These are phyloP conservation scores for Albizia julibrissin DNA, from an alignment of 306 rosid genomes.

Conservation along the genomic window DNA sequence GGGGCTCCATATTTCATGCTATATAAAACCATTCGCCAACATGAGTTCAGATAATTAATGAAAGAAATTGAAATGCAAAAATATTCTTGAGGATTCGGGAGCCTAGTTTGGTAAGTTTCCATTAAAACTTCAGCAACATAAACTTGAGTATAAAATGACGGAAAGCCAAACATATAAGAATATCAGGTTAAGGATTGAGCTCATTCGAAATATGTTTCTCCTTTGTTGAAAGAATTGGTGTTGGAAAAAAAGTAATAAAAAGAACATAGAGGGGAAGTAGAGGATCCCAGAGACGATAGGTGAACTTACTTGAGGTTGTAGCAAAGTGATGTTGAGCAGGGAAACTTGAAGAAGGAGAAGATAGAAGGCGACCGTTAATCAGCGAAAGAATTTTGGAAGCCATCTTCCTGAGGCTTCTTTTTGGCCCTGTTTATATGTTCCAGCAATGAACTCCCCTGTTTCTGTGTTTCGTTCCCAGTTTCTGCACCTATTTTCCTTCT, in stretches of 20 bases:
- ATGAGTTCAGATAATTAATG: not conserved
- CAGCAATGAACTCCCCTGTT: too few species aligned
- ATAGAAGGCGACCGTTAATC: conserved; percentile 26
- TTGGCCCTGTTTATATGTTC: not conserved
- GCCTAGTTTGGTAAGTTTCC: not conserved
- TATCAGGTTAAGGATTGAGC: conserved; percentile 1
- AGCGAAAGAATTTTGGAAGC: conserved; percentile 44
- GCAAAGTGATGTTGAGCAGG: conserved; percentile 23
- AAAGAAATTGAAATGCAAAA: not conserved
- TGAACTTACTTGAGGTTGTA: conserved; percentile 32
- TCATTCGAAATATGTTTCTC: not conserved
- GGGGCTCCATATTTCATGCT: not conserved
- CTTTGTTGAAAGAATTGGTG: not conserved
- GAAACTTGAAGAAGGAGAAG: conserved; percentile 12
- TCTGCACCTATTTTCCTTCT: too few species aligned
- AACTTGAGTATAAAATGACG: not conserved
- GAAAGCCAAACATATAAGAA: not conserved
- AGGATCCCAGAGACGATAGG: conserved; percentile 6
- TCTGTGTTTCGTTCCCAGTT: too few species aligned
- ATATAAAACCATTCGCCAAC: not conserved
- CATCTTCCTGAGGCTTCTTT: conserved; percentile 29
- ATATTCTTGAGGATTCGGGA: not conserved
- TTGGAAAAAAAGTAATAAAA: not conserved
- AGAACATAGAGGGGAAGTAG: not conserved
- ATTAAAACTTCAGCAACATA: not conserved